phyloP scores from a whole-genome alignment of 2,329 filamentous ascomycete genomes.

The Eutypa lata region DNA sequence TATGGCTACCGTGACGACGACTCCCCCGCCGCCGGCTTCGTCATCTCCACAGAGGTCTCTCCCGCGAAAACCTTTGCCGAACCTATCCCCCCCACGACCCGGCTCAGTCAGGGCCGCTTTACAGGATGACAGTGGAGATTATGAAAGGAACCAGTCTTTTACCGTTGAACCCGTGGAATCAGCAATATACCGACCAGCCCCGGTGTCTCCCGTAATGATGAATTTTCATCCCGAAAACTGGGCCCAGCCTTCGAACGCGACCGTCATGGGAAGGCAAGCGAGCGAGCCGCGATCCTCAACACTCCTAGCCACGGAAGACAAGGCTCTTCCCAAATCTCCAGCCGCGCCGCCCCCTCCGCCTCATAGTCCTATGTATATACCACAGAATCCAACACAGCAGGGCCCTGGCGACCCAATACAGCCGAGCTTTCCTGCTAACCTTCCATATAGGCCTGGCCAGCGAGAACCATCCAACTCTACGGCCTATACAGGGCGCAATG shows the following conservation, averaged over 20 bases:
- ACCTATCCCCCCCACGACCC: conserved; percentile 31
- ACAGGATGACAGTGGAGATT: conserved; percentile 12
- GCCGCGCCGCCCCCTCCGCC: conserved; percentile 36
- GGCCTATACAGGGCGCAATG: conserved; percentile 10
- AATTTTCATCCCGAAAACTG: conserved; percentile 53
- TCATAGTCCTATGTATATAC: conserved; percentile 26
- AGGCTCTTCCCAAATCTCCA: conserved; percentile 31
- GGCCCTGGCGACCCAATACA: conserved; percentile 15
- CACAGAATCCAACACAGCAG: conserved; percentile 13
- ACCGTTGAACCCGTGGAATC: conserved; percentile 39
- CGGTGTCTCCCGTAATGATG: conserved; percentile 54
- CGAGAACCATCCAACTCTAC: conserved; percentile 14
- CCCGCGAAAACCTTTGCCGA: conserved; percentile 23
- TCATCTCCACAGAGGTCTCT: conserved; percentile 25
- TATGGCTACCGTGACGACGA: conserved; percentile 26
- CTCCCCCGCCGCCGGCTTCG: conserved; percentile 22
- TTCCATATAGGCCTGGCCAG: conserved; percentile 19
- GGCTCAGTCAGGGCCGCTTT: conserved; percentile 25
- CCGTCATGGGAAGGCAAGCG: conserved; percentile 42
- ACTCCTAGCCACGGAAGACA: conserved; percentile 15
- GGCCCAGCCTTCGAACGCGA: conserved; percentile 49
- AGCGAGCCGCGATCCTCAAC: conserved; percentile 10
- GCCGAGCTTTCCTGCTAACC: conserved; percentile 14
- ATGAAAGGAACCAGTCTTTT: conserved; percentile 22
- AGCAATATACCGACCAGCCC: conserved; percentile 37